These are phyloP conservation scores for Aspergillus novofumigatus DNA, from an alignment of 2,329 filamentous ascomycete species.

Conservation along the genomic window DNA sequence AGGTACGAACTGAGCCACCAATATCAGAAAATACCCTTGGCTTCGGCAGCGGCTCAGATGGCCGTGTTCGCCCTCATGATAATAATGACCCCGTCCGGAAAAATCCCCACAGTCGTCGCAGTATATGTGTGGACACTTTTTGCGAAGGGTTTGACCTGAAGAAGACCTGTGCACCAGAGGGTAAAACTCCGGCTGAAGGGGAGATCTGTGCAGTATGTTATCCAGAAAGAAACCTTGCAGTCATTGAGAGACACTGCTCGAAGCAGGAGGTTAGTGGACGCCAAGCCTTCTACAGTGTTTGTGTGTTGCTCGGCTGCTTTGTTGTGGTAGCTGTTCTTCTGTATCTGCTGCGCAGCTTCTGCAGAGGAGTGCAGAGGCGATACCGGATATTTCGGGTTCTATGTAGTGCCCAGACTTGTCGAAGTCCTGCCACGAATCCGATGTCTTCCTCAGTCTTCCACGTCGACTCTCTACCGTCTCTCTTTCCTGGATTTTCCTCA, in stretches of 20 bases:
- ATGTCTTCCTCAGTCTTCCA: background rate
- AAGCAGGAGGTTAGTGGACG: constrained; percentile 9
- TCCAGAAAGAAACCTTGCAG: constrained; percentile 6
- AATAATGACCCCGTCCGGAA: background rate
- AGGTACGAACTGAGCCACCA: background rate
- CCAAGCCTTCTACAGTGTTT: constrained; percentile 12
- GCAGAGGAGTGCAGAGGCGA: background rate
- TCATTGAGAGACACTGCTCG: constrained; percentile 11
- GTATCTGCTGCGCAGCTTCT: constrained; percentile 7
- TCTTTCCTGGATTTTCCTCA: background rate
- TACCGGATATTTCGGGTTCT: constrained; percentile 3
- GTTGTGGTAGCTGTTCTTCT: constrained; percentile 6
- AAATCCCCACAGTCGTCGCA: constrained; percentile 1
- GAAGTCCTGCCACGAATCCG: background rate
- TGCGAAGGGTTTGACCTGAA: constrained; percentile 7
- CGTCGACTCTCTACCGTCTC: background rate
- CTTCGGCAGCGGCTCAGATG: background rate
- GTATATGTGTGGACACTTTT: constrained; percentile 9
- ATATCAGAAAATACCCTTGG: background rate
- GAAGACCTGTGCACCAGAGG: constrained; percentile 4
- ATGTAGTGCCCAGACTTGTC: background rate
- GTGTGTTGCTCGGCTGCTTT: constrained; percentile 6
- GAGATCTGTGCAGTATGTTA: constrained; percentile 14
- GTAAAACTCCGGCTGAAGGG: constrained; percentile 1
- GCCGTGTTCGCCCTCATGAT: background rate